These are phyloP conservation scores for Xanthoconium separans DNA, from an alignment of 1,284 basidiomycete genomes.

Conservation along the genomic window DNA sequence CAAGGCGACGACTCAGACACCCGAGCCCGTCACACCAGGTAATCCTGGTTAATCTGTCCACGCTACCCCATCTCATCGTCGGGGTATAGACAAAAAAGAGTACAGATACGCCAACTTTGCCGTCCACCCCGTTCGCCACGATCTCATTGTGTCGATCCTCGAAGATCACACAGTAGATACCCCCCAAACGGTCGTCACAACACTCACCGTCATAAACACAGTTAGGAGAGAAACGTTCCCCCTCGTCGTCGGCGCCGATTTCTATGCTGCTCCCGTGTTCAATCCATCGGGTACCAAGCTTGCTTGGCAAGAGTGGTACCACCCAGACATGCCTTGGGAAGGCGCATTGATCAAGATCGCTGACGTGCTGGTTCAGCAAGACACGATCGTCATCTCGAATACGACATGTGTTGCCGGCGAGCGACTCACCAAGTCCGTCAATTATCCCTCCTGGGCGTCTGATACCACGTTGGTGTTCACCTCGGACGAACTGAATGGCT, in stretches of 20 bases:
- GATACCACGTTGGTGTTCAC: constrained; percentile 63
- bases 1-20: constrained; percentile 2
- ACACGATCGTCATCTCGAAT: constrained; percentile 22
- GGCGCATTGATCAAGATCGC: constrained; percentile 62
- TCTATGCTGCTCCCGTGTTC: constrained; percentile 58
- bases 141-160: constrained; percentile 38
- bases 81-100: constrained; percentile 29
- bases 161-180: constrained; percentile 60
- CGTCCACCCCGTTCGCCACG: constrained; percentile 25
- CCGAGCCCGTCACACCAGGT: constrained; percentile 30
- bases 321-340: constrained; percentile 85
- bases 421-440: constrained; percentile 45
- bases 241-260: constrained; percentile 50
- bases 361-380: constrained; percentile 41
- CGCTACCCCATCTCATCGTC: not conserved
- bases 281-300: constrained; percentile 66
- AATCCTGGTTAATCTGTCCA: not conserved
- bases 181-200: constrained; percentile 50
- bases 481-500: constrained; percentile 56
- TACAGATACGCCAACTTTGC: constrained; percentile 52
- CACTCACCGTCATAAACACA: constrained; percentile 47
- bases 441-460: constrained; percentile 60
- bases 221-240: constrained; percentile 27
- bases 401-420: constrained; percentile 49
- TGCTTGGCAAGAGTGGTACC: constrained; percentile 72